Base-by-base conservation (phyloP, 495 filamentous ascomycete species). In the Talaromyces borbonicus region DNA sequence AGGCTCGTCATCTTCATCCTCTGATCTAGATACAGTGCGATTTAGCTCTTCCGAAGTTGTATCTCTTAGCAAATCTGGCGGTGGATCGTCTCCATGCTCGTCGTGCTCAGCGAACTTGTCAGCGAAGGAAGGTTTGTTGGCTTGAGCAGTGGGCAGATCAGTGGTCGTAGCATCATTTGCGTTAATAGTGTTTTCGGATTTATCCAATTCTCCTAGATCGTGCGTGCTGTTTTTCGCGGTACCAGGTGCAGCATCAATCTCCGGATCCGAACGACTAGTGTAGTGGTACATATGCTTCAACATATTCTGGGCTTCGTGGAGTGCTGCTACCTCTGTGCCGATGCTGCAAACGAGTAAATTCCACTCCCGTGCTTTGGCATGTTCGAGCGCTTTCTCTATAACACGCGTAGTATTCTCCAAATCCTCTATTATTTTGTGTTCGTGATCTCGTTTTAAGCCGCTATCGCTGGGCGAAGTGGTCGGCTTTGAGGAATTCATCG, bases 341-440 rank as follows among this genome's bases (percentile, higher is more conserved):
- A 96, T 81, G 47, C 85, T 89, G 47, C 84, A 90, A 18, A 95
- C 77, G 19, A 98, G 69, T 20, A 97, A 63, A 31, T 85, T 96
- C 92, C 92, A 98, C 5, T 79, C 75, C 45, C 74, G 75, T 3
- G 53, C 52, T 27, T 72, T 65, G n/a, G 70, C 66, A 23, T 65
- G 38, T 12, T 65, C 58, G 49, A 75, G 42, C 31, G 66, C 57
- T 0, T 53, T 43, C 47, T 67, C 62, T 30, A 75, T 48, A n/a
- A 49, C 49, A 4, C 61, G 53, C 5, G 71, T 64, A 2, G 65
- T 69, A 42, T 60, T 55, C 19, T 58, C 49, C 41, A 80, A 55
- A 39, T 76, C 67, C 8, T 60, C 54, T 24, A 72, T 46, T 11
- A 79, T 56, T 45, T 48, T 60, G 14, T 51, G 53, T 31, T 63